Evolutionary conservation across 176 grass and related monocot genomes (phyloP), one percentile per base, ranked within the genome.

Genomic region (Miscanthus lutarioriparius): DNA sequence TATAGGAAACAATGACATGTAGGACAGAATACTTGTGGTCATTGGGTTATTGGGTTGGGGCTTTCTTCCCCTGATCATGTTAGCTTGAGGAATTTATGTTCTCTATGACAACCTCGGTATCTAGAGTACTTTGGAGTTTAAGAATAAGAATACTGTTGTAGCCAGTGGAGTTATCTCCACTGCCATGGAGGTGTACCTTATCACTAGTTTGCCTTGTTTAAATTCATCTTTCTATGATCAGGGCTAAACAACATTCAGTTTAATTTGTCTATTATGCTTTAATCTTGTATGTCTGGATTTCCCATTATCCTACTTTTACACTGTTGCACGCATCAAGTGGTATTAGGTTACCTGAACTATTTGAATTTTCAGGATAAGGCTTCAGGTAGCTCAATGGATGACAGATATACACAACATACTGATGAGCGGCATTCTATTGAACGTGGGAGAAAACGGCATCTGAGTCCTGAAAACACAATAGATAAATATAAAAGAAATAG

Each of bases 281-380:
- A 58, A 27, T 30, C 20, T 9, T 30, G 28, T 80, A 30, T 84
- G 23, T 74, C 32, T 0, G 10, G 70, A 78, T 68, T n/a, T 88
- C 37, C 67, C 32, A 64, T 85, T 70, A 56, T 37, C 48, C 43
- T 39, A 11, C 49, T 77, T 82, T 81, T 84, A 82, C 10, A 17
- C 68, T 86, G 27, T 79, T 79, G 23, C 54, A 32, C 45, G 54
- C 38, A 81, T 70, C 73, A 78, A 80, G 33, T 69, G 69, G 38
- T 87, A 76, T 61, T 73, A 53, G 78, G 87, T 91, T 84, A 86
- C 69, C 82, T 83, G 70, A 90, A 85, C 74, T 89, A 86, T 92
- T 92, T 92, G 56, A 94, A 90, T 95, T 88, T 87, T 86, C 93
- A 95, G 93, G 93, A 88, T 76, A 95, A 87, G 79, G 61, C 70